A percentile compares a stretch with the other conserved stretches of the same genome.
Evolutionary conservation across 108 stramenopile species (phyloP).

Genomic region (Epithemia pelagica): DNA sequence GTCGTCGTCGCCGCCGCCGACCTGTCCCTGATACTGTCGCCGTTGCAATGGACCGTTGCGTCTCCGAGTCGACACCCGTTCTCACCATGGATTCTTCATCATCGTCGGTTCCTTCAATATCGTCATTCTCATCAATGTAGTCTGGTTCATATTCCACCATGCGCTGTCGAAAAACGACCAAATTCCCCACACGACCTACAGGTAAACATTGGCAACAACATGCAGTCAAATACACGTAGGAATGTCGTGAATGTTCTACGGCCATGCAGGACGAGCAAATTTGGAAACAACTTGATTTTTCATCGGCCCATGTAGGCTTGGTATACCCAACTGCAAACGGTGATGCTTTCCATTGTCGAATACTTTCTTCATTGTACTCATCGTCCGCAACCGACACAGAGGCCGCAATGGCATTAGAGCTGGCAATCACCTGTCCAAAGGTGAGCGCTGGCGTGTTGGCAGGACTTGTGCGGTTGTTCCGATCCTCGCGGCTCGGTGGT

Average conservation of each 20-base stretch:
- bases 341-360: constrained; percentile 8
- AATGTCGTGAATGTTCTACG: background rate
- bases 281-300: background rate
- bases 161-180: constrained; percentile 2
- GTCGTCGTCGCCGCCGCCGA: background rate
- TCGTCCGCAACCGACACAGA: no score
- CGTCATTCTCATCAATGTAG: constrained; percentile 5
- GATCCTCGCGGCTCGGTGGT: no score
- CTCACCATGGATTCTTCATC: background rate
- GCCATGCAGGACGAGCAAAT: background rate
- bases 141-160: constrained; percentile 1
- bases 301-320: constrained; percentile 13
- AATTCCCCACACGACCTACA: constrained; percentile 9
- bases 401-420: no score
- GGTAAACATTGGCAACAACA: constrained; percentile 3
- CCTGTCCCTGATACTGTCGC: no score
- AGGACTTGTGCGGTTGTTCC: no score
- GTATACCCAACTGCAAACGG: constrained; percentile 13
- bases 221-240: background rate
- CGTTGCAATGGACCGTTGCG: background rate
- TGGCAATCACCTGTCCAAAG: no score
- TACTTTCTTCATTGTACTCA: background rate
- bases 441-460: no score
- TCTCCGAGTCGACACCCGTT: background rate
- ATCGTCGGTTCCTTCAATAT: background rate